phyloP scores from a whole-genome alignment of 345 rosid species.

The Corchorus capsularis region DNA sequence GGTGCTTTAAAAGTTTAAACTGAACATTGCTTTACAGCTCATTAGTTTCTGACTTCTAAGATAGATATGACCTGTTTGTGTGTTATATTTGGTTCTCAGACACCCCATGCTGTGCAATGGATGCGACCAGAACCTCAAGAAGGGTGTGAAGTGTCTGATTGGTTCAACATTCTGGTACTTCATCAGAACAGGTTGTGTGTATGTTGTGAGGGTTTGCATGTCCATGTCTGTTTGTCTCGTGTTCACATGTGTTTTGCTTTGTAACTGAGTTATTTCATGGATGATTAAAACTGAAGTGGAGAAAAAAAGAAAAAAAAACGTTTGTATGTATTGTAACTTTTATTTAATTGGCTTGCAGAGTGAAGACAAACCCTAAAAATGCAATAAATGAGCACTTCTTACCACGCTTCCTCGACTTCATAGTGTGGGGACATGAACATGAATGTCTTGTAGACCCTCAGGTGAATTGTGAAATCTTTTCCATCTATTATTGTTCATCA shows the following conservation, averaged over 20 bases:
- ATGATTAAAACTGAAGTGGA: neutral
- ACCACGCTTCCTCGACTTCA: constrained; percentile 90
- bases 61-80: constrained; percentile 18
- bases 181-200: constrained; percentile 86
- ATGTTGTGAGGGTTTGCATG: neutral
- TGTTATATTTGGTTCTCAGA: constrained; percentile 47
- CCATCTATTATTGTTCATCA: neutral
- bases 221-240: neutral
- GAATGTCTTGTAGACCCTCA: constrained; percentile 96
- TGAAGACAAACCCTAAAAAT: constrained; percentile 94
- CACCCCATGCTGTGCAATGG: constrained; percentile 99
- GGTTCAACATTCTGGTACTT: constrained; percentile 98
- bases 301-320: neutral
- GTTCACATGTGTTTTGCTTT: neutral
- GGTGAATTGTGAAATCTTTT: constrained; percentile 40
- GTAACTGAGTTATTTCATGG: constrained; percentile 16
- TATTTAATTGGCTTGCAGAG: constrained; percentile 48
- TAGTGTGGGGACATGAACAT: constrained; percentile 99
- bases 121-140: constrained; percentile 98
- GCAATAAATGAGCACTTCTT: constrained; percentile 97
- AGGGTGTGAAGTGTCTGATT: constrained; percentile 75
- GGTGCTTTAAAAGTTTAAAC: constrained; percentile 37
- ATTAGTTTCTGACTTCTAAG: constrained; percentile 19
- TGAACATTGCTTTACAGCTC: constrained; percentile 10
- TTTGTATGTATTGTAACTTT: neutral